Conservation (phyloP, 805 yeast species). For the Cyberlindnera bimundalis region DNA sequence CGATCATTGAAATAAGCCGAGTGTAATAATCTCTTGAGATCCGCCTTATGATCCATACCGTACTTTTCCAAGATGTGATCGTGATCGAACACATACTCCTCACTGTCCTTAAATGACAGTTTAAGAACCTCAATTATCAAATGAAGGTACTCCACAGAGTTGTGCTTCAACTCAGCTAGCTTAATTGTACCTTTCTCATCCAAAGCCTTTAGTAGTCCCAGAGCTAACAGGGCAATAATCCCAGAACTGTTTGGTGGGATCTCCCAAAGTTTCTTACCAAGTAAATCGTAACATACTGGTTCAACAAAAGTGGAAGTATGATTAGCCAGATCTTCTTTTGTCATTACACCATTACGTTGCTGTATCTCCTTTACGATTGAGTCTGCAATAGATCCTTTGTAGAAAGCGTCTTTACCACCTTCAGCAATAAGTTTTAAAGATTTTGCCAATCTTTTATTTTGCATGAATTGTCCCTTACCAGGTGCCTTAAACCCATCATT, state of each 20-base stretch:
- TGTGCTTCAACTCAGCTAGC: constrained; percentile 47
- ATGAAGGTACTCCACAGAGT: constrained; percentile 69
- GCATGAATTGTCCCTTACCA: constrained; percentile 52
- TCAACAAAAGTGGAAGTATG: constrained; percentile 64
- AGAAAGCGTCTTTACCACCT: constrained; percentile 63
- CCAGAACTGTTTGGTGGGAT: constrained; percentile 88
- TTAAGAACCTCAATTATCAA: constrained; percentile 67
- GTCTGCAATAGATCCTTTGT: constrained; percentile 66
- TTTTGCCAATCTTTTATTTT: constrained; percentile 50
- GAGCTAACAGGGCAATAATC: constrained; percentile 64
- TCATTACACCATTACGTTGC: constrained; percentile 52
- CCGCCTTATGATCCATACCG: constrained; percentile 31
- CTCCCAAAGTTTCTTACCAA: constrained; percentile 65
- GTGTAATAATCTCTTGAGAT: constrained; percentile 36
- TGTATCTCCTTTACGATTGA: constrained; percentile 54
- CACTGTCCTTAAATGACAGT: constrained; percentile 70
- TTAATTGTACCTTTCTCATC: constrained; percentile 43
- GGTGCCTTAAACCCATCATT: constrained; percentile 45
- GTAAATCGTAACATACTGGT: constrained; percentile 53
- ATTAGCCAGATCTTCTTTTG: constrained; percentile 48
- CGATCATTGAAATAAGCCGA: constrained; percentile 48
- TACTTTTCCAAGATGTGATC: constrained; percentile 35
- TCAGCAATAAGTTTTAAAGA: constrained; percentile 49
- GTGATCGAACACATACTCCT: constrained; percentile 67
- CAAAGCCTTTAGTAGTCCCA: constrained; percentile 61